A percentile compares a stretch with the other conserved stretches of the same genome.
Evolutionary conservation across 257 asterid species (phyloP).

Genomic region (Capsicum baccatum): DNA sequence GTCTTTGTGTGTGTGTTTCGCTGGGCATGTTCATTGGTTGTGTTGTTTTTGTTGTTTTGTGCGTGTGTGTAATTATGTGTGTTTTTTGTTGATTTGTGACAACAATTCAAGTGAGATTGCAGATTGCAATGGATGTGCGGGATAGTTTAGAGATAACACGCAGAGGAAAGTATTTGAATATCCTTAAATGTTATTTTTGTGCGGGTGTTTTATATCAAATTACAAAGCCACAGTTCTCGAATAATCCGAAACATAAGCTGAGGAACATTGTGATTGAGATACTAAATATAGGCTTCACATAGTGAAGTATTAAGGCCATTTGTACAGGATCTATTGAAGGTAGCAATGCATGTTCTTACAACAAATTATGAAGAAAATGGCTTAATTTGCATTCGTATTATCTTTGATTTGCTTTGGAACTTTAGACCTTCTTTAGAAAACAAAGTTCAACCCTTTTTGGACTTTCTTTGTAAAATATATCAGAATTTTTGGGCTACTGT

Average conservation of each 20-base stretch:
- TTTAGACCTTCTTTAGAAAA: conserved; percentile 88
- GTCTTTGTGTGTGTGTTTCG: background rate
- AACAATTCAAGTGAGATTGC: conserved; percentile 87
- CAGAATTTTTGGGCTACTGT: conserved; percentile 90
- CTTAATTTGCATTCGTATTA: conserved; percentile 88
- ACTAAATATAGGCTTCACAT: conserved; percentile 90
- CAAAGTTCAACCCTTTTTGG: conserved; percentile 98
- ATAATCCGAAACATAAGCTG: conserved; percentile 91
- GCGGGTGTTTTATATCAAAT: conserved; percentile 69
- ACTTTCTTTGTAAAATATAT: conserved; percentile 95
- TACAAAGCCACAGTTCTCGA: conserved; percentile 87
- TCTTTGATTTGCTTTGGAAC: conserved; percentile 95
- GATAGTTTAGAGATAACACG: conserved; percentile 99
- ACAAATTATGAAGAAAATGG: conserved; percentile 96
- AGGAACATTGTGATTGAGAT: conserved; percentile 87
- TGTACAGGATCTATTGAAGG: conserved; percentile 93
- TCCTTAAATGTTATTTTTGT: conserved; percentile 86
- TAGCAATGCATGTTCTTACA: conserved; percentile 94
- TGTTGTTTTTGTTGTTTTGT: too few relatives aligned
- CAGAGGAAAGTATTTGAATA: conserved; percentile 95
- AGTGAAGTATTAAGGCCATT: conserved; percentile 96
- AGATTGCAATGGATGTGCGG: conserved; percentile 96
- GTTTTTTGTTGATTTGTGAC: conserved; percentile 36
- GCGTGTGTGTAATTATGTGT: background rate
- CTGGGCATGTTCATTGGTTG: background rate